phyloP scores from a whole-genome alignment of 306 rosid species.

The Acacia confusa region DNA sequence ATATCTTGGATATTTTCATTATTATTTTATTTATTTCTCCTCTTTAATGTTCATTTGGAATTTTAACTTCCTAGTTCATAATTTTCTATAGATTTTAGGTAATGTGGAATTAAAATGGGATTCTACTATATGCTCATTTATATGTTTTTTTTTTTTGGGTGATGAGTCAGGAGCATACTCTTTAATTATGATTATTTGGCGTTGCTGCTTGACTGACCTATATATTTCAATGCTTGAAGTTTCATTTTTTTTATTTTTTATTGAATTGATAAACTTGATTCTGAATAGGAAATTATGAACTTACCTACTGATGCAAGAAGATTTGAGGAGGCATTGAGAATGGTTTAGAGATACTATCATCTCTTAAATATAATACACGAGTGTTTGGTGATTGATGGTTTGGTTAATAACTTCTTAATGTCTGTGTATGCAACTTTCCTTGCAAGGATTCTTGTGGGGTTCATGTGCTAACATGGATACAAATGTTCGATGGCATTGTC shows the following conservation, averaged over 20 bases:
- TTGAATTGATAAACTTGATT: conserved; percentile 2
- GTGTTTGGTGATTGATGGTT: too few relatives aligned
- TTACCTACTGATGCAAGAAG: conserved; percentile 85
- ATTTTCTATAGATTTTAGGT: not conserved
- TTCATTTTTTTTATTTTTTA: conserved; percentile 18
- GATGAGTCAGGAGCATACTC: conserved; percentile 6
- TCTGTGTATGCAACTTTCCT: too few relatives aligned
- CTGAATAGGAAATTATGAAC: conserved; percentile 78
- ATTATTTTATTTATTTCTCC: not conserved
- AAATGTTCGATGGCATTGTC: too few relatives aligned
- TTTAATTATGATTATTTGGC: conserved; percentile 10
- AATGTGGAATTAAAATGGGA: not conserved
- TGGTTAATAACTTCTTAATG: too few relatives aligned
- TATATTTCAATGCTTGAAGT: conserved; percentile 11
- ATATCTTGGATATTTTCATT: conserved; percentile 8
- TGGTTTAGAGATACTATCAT: conserved; percentile 92
- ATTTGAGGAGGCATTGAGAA: conserved; percentile 90
- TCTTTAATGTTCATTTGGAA: conserved; percentile 24
- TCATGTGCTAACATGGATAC: too few relatives aligned
- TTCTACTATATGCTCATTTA: not conserved
- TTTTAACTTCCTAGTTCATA: not conserved
- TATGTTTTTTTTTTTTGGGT: not conserved
- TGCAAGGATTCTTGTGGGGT: too few relatives aligned
- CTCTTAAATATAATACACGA: too few relatives aligned
- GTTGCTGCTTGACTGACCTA: conserved; percentile 20